Conservation (phyloP, 495 filamentous ascomycete genomes). For the Cudoniella acicularis region DNA sequence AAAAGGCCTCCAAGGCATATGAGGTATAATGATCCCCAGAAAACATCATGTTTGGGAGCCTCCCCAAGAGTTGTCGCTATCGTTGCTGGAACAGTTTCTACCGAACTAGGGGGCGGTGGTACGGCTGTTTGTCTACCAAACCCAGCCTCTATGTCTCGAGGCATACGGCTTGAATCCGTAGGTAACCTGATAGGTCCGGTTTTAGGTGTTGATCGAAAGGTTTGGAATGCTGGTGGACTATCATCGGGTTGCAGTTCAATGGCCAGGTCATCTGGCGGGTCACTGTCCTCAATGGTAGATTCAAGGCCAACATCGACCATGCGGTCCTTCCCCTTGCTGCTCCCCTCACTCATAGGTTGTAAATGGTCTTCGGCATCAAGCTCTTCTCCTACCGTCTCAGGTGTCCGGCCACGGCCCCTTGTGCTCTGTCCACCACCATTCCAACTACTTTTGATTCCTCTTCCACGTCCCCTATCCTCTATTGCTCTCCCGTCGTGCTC, state of each 20-base stretch:
- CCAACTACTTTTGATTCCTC: constrained; percentile 59
- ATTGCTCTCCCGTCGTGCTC: constrained; percentile 22
- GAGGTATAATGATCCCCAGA: constrained; percentile 89
- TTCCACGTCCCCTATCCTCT: constrained; percentile 44
- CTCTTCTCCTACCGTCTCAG: constrained; percentile 36
- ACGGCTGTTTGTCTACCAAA: neutral
- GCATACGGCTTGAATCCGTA: constrained; percentile 14
- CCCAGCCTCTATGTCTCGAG: constrained; percentile 11
- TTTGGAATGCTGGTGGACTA: constrained; percentile 80
- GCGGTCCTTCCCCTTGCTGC: constrained; percentile 57
- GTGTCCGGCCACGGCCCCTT: constrained; percentile 23
- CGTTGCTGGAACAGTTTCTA: constrained; percentile 24
- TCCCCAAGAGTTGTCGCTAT: constrained; percentile 22
- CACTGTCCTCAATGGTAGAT: constrained; percentile 51
- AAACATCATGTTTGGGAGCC: constrained; percentile 63
- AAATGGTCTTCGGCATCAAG: constrained; percentile 51
- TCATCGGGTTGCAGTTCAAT: constrained; percentile 57
- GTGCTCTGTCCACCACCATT: constrained; percentile 48
- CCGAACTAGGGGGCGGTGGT: constrained; percentile 20
- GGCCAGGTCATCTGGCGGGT: constrained; percentile 57
- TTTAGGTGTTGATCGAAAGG: constrained; percentile 60
- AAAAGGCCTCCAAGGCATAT: constrained; percentile 80
- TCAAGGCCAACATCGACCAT: constrained; percentile 91
- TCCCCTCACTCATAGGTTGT: constrained; percentile 32
- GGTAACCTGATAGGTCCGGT: constrained; percentile 22